Evolutionary conservation across 176 grass and related monocot species (phyloP).

Genomic region (Zizania latifolia): DNA sequence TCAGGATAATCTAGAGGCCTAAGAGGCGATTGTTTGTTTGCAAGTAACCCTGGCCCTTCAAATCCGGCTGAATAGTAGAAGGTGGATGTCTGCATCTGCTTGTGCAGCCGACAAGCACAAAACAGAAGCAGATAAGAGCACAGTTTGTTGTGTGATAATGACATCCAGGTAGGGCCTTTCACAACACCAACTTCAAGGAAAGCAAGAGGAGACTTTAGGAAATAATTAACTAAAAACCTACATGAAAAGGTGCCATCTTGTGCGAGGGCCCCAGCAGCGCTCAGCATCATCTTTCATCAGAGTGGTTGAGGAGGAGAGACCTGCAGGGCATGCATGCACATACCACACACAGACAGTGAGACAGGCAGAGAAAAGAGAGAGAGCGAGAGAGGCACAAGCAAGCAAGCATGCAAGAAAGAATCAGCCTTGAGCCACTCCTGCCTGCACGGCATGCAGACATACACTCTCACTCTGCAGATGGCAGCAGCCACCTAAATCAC

Average conservation of each 20-base stretch:
- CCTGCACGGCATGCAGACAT: conserved; percentile 14
- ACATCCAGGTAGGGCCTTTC: conserved; percentile 20
- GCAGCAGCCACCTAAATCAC: not conserved
- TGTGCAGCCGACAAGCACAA: conserved; percentile 20
- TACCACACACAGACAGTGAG: not conserved
- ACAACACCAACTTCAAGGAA: conserved; percentile 45
- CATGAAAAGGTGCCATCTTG: not conserved
- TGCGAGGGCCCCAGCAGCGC: conserved; percentile 1
- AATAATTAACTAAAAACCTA: not conserved
- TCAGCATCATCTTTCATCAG: conserved; percentile 30
- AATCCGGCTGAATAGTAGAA: conserved; percentile 21
- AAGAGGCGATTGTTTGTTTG: not conserved
- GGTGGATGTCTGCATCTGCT: conserved; percentile 11
- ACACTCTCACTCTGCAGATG: not conserved
- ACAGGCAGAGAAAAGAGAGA: not conserved
- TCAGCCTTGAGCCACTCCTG: conserved; percentile 67
- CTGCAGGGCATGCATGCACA: conserved; percentile 32
- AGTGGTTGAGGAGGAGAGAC: conserved; percentile 12
- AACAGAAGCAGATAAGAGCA: conserved; percentile 29
- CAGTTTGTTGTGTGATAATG: conserved; percentile 47
- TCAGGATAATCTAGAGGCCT: not conserved
- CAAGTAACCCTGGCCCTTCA: not conserved
- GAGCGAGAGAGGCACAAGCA: not conserved
- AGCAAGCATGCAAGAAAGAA: too few relatives aligned
- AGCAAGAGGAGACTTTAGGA: conserved; percentile 3